Evolutionary conservation across 257 asterid species (phyloP).

Genomic region (Leptodermis oblonga): DNA sequence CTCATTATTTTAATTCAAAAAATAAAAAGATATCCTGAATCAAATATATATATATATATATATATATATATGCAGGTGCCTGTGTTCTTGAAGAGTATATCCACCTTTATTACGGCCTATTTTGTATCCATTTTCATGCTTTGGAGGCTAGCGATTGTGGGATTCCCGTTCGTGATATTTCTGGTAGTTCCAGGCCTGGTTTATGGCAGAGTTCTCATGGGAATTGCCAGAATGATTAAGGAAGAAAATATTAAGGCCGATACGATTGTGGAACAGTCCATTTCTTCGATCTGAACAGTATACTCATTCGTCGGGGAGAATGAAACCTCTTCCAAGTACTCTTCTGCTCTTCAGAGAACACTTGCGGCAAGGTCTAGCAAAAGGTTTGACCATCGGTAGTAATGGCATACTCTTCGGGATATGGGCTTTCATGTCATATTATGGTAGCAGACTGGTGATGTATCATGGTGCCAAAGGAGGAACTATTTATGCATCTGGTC

Average conservation of each 20-base stretch:
- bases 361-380: not conserved
- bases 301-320: not conserved
- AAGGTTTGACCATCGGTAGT: not conserved
- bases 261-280: not conserved
- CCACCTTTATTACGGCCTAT: not conserved
- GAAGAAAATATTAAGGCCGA: not conserved
- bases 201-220: not conserved
- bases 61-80: no score
- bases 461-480: conserved; percentile 1
- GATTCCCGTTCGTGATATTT: not conserved
- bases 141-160: not conserved
- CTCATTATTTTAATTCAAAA: no score
- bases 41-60: no score
- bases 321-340: not conserved
- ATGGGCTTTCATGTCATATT: not conserved
- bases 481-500: no score
- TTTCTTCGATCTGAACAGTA: not conserved
- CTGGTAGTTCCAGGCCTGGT: not conserved
- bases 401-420: not conserved
- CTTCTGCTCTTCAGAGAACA: conserved; percentile 1
- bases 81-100: not conserved
- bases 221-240: not conserved
- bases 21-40: no score
- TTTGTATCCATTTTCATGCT: not conserved
- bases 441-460: not conserved